Evolutionary conservation across 352 stramenopile genomes (phyloP), one percentile per base, ranked within the genome.

Genomic region (Globisporangium nagaii): DNA sequence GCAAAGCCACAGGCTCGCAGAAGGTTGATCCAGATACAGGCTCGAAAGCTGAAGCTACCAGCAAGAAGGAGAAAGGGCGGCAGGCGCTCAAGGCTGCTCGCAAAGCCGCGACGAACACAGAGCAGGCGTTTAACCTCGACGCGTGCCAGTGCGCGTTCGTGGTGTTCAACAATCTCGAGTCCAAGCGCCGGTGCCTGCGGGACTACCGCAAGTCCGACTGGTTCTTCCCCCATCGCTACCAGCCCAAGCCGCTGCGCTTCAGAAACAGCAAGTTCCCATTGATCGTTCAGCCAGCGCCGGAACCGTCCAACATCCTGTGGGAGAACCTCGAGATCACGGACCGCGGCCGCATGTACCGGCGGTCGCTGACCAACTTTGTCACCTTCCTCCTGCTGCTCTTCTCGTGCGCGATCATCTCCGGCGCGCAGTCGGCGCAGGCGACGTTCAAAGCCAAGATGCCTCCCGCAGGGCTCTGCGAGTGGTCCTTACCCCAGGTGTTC

Each of bases 101-200:
- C 20, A 44, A 70, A 12, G 47, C 62, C 3, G 60, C 65, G 34
- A 58, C 65, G 3, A 73, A 63, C 3, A 69, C 66, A 0, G 53
- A 64, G 2, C 64, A 68, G 12, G 71, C 65, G 0, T 88, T 90
- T 34, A 65, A 89, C 43, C 69, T 72, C 44, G 70, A 79, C 2
- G 75, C 75, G 4, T 90, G 79, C 28, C 70, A 88, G 32, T 92
- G 81, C 46, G 87, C 87, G 0, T 95, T 94, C 47, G 77, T 96
- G 0, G 81, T 95, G 7, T 96, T 96, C 55, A 88, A 95, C 58
- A 86, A 93, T 48, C 43, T 93, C 36, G 86, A 94, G 53, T 94
- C 81, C 10, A 70, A 66, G 7, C 73, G 77, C 1, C 69, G 84
- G 1, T 95, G 85, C 37, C 36, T 95, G 11, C 59, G 73, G 13